Percentiles rank a stretch among this genome's conserved stretches.
phyloP scores from a whole-genome alignment of 768 basidiomycete species.

The Lyophyllum shimeji region DNA sequence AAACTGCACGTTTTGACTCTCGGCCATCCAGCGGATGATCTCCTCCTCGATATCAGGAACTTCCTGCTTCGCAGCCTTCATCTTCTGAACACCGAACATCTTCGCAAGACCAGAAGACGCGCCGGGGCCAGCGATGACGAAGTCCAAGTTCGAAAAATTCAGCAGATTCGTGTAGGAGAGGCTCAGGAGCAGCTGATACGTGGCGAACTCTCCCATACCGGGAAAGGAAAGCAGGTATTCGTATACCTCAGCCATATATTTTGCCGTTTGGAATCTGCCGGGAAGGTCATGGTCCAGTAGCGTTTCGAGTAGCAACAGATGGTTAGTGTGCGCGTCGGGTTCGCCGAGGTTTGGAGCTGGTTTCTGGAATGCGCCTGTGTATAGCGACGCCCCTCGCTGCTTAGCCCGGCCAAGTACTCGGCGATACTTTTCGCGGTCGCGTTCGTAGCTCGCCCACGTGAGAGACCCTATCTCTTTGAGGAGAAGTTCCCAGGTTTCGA shows the following conservation, averaged over 20 bases:
- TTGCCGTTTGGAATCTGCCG: constrained; percentile 43
- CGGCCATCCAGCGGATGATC: constrained; percentile 63
- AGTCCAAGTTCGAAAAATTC: constrained; percentile 66
- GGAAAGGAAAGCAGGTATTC: constrained; percentile 59
- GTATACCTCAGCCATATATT: constrained; percentile 63
- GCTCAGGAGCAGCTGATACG: constrained; percentile 65
- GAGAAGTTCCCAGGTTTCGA: constrained; percentile 71
- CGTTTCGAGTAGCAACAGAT: constrained; percentile 58
- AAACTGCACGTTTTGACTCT: constrained; percentile 62
- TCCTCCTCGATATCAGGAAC: constrained; percentile 48
- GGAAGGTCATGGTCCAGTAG: constrained; percentile 61
- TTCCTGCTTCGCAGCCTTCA: constrained; percentile 27
- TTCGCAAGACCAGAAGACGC: constrained; percentile 64
- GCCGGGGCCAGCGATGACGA: constrained; percentile 70
- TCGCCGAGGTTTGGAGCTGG: constrained; percentile 60
- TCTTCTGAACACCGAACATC: constrained; percentile 51
- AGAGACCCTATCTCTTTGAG: constrained; percentile 50
- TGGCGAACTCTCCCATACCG: constrained; percentile 73
- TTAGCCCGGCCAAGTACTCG: constrained; percentile 46
- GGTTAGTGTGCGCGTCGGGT: constrained; percentile 51
- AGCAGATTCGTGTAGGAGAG: constrained; percentile 57
- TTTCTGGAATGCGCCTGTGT: constrained; percentile 71
- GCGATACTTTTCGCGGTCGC: constrained; percentile 50
- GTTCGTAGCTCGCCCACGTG: constrained; percentile 60
- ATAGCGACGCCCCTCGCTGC: constrained; percentile 44